These are phyloP conservation scores for Lactarius indigo DNA, from an alignment of 768 basidiomycete species.

Conservation along the genomic window DNA sequence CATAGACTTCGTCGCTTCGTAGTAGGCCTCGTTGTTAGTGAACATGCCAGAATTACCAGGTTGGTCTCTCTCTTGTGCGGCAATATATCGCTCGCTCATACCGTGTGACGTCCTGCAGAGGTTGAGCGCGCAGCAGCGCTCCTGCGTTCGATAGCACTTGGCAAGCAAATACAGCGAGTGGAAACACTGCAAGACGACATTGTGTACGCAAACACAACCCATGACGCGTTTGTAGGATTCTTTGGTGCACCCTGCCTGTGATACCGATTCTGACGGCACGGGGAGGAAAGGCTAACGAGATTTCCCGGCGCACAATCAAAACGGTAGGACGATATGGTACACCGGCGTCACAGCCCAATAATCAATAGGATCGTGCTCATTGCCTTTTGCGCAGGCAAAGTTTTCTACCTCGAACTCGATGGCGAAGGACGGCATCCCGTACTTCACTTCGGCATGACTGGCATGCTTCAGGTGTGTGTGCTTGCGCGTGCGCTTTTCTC, in stretches of 20 bases:
- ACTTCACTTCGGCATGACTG: slow-evolving; percentile 83
- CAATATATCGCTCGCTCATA: not conserved
- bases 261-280: slow-evolving; percentile 9
- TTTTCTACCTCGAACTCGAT: slow-evolving; percentile 63
- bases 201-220: slow-evolving; percentile 56
- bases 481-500: not conserved
- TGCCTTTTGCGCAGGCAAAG: slow-evolving; percentile 43
- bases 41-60: slow-evolving; percentile 24
- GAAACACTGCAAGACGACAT: slow-evolving; percentile 58
- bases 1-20: not conserved
- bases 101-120: slow-evolving; percentile 40
- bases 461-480: slow-evolving; percentile 60
- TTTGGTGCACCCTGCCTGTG: not conserved
- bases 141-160: slow-evolving; percentile 47
- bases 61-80: not conserved
- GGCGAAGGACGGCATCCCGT: slow-evolving; percentile 62
- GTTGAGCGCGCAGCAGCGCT: slow-evolving; percentile 65
- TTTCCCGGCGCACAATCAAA: slow-evolving; percentile 46
- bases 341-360: not conserved
- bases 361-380: not conserved
- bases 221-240: slow-evolving; percentile 57
- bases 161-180: slow-evolving; percentile 52
- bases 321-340: slow-evolving; percentile 54
- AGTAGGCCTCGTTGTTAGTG: not conserved
- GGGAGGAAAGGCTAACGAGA: slow-evolving; percentile 47